Conservation (phyloP, 495 filamentous ascomycete species). For the Penicillium coprophilum region DNA sequence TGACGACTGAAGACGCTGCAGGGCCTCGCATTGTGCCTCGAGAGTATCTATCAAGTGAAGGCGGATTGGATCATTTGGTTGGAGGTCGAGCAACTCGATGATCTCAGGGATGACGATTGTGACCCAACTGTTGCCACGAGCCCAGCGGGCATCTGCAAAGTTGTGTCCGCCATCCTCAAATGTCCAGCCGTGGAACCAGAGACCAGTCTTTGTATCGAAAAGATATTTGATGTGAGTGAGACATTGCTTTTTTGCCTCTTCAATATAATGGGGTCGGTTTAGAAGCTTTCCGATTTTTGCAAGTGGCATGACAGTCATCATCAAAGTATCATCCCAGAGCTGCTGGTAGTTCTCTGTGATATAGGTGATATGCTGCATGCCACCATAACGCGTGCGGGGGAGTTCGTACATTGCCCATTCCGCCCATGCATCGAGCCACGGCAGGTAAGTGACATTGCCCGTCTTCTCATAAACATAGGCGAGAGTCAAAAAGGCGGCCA, state of each 20-base stretch:
- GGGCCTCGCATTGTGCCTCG: slow-evolving; percentile 59
- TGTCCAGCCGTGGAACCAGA: slow-evolving; percentile 75
- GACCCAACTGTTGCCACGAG: slow-evolving; percentile 65
- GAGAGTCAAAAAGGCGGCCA: slow-evolving; percentile 69
- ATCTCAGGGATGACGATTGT: slow-evolving; percentile 75
- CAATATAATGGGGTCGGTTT: slow-evolving; percentile 62
- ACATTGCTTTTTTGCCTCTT: slow-evolving; percentile 71
- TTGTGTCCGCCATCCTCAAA: slow-evolving; percentile 67
- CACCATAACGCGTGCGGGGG: slow-evolving; percentile 64
- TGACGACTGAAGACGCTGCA: slow-evolving; percentile 53
- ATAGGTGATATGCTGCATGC: slow-evolving; percentile 69
- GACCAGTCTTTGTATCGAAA: slow-evolving; percentile 62
- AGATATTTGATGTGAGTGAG: slow-evolving; percentile 71
- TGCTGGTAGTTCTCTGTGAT: slow-evolving; percentile 63
- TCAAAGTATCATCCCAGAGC: slow-evolving; percentile 77
- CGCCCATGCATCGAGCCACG: slow-evolving; percentile 71
- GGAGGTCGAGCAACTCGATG: slow-evolving; percentile 62
- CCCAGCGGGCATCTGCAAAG: slow-evolving; percentile 69
- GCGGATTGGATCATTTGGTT: slow-evolving; percentile 56
- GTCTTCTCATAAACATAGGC: slow-evolving; percentile 70
- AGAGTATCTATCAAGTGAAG: slow-evolving; percentile 60
- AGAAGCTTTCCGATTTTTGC: slow-evolving; percentile 72
- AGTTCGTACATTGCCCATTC: slow-evolving; percentile 76
- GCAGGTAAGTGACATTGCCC: slow-evolving; percentile 57
- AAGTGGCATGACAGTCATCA: slow-evolving; percentile 77